Evolutionary conservation across 2,329 filamentous ascomycete genomes (phyloP).

Genomic region (Blumeriella jaapii): DNA sequence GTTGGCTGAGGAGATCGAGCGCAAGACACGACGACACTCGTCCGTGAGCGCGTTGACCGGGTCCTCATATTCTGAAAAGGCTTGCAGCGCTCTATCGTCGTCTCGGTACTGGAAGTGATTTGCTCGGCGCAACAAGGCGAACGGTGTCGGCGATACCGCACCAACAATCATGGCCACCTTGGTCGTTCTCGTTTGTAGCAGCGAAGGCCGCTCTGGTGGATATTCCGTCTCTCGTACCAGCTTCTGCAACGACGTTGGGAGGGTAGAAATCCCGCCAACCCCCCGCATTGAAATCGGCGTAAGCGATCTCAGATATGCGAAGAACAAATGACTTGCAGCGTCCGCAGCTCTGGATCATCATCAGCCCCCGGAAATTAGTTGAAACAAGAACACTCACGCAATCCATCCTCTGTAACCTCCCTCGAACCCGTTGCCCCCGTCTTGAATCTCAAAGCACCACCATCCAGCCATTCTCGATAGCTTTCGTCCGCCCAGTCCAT

Average conservation of each 20-base stretch:
- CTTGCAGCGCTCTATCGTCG: conserved; percentile 70
- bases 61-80: conserved; percentile 82
- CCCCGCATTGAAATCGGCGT: conserved; percentile 63
- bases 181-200: conserved; percentile 71
- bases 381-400: conserved; percentile 42
- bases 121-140: conserved; percentile 76
- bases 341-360: conserved; percentile 61
- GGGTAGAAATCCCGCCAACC: conserved; percentile 66
- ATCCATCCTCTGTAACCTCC: conserved; percentile 86
- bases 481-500: conserved; percentile 87
- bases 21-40: conserved; percentile 83
- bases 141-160: conserved; percentile 86
- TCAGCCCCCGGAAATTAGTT: conserved; percentile 7
- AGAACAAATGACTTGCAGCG: conserved; percentile 94
- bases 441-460: conserved; percentile 94
- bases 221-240: conserved; percentile 89
- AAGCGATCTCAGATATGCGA: conserved; percentile 86
- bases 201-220: conserved; percentile 64
- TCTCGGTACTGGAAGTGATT: conserved; percentile 95
- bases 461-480: conserved; percentile 90
- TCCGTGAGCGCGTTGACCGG: conserved; percentile 81
- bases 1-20: conserved; percentile 78
- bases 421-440: conserved; percentile 84
- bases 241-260: conserved; percentile 85
- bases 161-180: conserved; percentile 97